Percentiles rank a stretch among this genome's conserved stretches.
phyloP scores from a whole-genome alignment of 2,329 filamentous ascomycete genomes.

The Colletotrichum gigasporum region DNA sequence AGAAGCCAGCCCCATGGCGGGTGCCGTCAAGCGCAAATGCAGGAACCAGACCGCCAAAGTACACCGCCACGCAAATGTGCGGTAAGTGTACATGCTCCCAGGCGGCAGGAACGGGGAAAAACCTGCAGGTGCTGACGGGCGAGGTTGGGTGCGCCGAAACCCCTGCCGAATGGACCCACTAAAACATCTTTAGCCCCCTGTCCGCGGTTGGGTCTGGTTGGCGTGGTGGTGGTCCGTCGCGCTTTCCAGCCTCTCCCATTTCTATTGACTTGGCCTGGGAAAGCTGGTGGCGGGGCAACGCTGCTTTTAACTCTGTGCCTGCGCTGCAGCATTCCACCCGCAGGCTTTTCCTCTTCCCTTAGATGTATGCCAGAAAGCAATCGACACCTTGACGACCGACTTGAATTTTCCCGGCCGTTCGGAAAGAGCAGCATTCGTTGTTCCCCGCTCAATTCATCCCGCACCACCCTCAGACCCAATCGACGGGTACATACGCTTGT shows the following conservation, averaged over 20 bases:
- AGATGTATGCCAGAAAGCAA: no score
- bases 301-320: constrained; percentile 43
- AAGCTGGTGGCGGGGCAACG: constrained; percentile 60
- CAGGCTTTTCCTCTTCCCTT: not conserved
- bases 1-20: not conserved
- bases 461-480: not conserved
- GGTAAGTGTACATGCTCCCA: not conserved
- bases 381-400: no score
- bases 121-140: constrained; percentile 8
- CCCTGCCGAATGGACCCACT: not conserved
- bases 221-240: constrained; percentile 19
- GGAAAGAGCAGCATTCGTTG: not conserved
- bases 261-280: constrained; percentile 44
- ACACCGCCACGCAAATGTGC: not conserved
- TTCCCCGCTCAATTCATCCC: not conserved
- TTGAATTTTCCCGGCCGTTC: not conserved
- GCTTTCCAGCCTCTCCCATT: constrained; percentile 44
- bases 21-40: not conserved
- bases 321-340: constrained; percentile 23
- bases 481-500: not conserved
- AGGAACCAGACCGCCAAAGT: not conserved
- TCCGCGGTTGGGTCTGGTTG: constrained; percentile 14
- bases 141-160: constrained; percentile 27
- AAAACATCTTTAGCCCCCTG: constrained; percentile 26
- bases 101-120: constrained; percentile 2